phyloP scores from a whole-genome alignment of 768 basidiomycete genomes.

The Trametes cubensis region DNA sequence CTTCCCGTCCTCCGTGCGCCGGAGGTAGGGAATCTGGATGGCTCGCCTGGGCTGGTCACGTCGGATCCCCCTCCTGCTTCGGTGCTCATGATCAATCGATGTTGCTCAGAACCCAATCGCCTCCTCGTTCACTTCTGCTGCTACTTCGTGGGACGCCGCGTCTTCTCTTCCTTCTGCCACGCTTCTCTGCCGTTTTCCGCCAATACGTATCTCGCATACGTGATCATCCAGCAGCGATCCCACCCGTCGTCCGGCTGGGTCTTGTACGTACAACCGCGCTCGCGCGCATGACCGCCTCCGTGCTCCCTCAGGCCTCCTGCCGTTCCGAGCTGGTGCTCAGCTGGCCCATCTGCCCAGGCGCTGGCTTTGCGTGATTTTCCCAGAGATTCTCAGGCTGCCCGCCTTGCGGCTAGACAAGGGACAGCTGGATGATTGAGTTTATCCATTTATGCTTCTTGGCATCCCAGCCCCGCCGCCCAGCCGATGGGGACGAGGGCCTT shows the following conservation, averaged over 20 bases:
- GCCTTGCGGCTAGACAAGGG: neutral
- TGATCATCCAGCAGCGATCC: neutral
- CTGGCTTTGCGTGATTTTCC: constrained; percentile 6
- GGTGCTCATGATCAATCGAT: no score
- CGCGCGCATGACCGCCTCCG: neutral
- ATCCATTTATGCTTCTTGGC: no score
- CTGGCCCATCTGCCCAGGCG: constrained; percentile 1
- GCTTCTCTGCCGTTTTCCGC: neutral
- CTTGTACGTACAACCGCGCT: neutral
- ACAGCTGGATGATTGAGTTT: no score
- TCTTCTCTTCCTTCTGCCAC: neutral
- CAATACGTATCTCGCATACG: no score
- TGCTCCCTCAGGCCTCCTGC: no score
- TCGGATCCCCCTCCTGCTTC: no score
- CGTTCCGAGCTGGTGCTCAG: neutral
- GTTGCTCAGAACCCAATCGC: no score
- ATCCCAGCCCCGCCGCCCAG: no score
- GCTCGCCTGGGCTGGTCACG: no score
- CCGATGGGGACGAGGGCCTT: no score
- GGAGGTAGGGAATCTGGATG: no score
- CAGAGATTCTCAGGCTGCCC: constrained; percentile 10
- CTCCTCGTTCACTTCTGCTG: no score
- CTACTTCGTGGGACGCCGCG: neutral
- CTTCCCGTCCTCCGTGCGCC: neutral
- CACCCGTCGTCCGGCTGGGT: neutral